Evolutionary conservation across 2,329 filamentous ascomycete species (phyloP), one percentile per base, ranked within the genome.

Genomic region (Phialophora verrucosa): DNA sequence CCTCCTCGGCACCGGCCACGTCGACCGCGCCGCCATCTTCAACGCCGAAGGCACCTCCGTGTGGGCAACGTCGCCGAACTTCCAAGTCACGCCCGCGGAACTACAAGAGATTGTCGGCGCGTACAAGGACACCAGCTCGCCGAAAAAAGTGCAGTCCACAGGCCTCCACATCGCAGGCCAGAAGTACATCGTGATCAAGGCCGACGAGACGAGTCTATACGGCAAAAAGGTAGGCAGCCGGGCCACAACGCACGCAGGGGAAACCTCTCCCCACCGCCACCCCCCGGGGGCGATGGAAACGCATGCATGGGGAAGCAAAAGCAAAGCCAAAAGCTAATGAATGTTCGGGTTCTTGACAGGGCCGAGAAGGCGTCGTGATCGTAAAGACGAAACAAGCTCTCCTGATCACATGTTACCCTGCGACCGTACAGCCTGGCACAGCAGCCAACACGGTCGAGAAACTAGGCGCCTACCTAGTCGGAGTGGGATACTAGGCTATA

Each of bases 301-400:
- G 11, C 20, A 23, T 17, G 17, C 38, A n/a, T n/a, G 38, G 7
- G 38, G 8, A 29, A 51, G 49, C 20, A 51, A 12, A 51, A 51
- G 17, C 14, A 14, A 25, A 25, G 6, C 10, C 4, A 12, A 29
- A 29, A 27, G n/a, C 25, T 31, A n/a, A 27, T 54, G 51, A 54
- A 8, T 31, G 14, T 54, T 32, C 11, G 17, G 11, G 23, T 5
- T 1, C 3, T 31, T 38, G 27, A 53, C 69, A 91, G 89, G 92
- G 91, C 74, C 91, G 90, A 78, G 87, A 90, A 77, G 95, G 95
- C 72, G 81, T 97, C 75, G 84, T 90, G 76, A 87, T 95, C 74
- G 89, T 89, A 81, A 96, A 96, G 85, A 96, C 94, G 75, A 89
- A 85, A 76, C 90, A 96, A 82, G 92, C 93, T 73, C 89, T 98